Base-by-base conservation (phyloP, 306 rosid genomes). In the Vigna reflexopilosa region DNA sequence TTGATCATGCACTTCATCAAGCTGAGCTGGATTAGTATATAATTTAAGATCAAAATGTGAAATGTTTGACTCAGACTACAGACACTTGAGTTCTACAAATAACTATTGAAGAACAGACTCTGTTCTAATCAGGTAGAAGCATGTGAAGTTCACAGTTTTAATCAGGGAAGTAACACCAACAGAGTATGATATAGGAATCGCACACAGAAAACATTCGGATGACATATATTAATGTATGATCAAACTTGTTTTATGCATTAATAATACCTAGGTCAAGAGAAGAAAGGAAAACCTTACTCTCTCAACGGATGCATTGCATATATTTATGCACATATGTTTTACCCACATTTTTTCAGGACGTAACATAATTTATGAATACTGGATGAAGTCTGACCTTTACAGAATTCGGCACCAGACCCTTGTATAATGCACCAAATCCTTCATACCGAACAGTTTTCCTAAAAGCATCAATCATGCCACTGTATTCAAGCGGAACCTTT, bases 361-460 rank as follows among this genome's bases (percentile, higher is more conserved):
- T 48, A 59, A 40, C 22, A 19, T 47, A 30, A 57, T 56, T 78
- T 9, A 72, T 47, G 66, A 62, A 77, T 8, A 77, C 59, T 52
- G 61, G 55, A 52, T 20, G 61, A 30, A 45, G 61, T 45, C 81
- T 62, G 22, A 93, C 98, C 98, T 93, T 93, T 42, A 93, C 98
- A 80, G 92, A 91, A 85, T 93, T 93, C 75, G 98, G 98, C 61
- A 91, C 93, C 90, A 93, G 85, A 76, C 98, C 98, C 92, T 93
- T 93, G 89, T 93, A 93, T 76, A 93, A 83, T 40, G 98, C 98
- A 14, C 97, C 89, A 81, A 93, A 86, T 72, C 98, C 98, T 76
- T 93, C 98, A 15, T 91, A 86, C 20, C 90, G 92, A 79, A 93
- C 92, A 66, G 98, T 93, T 83, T 91, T 88, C 83, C 98, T 90